Evolutionary conservation across 2,329 filamentous ascomycete species (phyloP).

Genomic region (Camillea tinctor): DNA sequence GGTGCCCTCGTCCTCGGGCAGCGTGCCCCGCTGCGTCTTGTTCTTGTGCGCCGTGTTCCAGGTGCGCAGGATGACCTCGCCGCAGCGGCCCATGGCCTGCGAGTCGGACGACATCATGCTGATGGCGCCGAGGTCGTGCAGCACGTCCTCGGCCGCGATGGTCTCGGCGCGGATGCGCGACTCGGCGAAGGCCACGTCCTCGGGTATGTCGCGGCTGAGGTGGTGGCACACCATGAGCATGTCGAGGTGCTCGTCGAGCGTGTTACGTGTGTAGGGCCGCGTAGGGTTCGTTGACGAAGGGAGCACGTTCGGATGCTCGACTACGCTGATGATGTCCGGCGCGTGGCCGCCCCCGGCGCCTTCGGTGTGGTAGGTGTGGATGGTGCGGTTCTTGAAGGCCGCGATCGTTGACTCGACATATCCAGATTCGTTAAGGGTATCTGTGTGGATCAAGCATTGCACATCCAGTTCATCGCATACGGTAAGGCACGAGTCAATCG

Average conservation of each 20-base stretch:
- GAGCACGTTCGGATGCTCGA: slow-evolving; percentile 84
- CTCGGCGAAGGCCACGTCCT: slow-evolving; percentile 94
- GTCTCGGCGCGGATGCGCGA: slow-evolving; percentile 92
- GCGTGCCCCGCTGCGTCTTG: slow-evolving; percentile 74
- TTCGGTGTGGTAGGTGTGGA: slow-evolving; percentile 97
- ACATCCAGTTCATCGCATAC: slow-evolving; percentile 92
- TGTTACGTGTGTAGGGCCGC: slow-evolving; percentile 85
- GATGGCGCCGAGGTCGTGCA: slow-evolving; percentile 92
- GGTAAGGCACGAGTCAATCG: slow-evolving; percentile 80
- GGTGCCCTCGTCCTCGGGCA: slow-evolving; percentile 76
- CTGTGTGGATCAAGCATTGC: slow-evolving; percentile 92
- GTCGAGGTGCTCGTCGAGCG: slow-evolving; percentile 92
- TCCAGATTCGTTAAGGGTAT: slow-evolving; percentile 95
- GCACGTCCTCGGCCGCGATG: slow-evolving; percentile 92
- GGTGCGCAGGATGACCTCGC: slow-evolving; percentile 87
- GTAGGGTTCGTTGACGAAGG: slow-evolving; percentile 93
- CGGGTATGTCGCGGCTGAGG: slow-evolving; percentile 85
- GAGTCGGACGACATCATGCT: slow-evolving; percentile 97
- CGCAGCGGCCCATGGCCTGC: slow-evolving; percentile 95
- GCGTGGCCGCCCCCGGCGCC: slow-evolving; percentile 93
- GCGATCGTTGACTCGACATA: slow-evolving; percentile 89
- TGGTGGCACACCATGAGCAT: slow-evolving; percentile 99
- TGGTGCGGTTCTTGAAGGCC: slow-evolving; percentile 82
- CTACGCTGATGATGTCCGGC: slow-evolving; percentile 92
- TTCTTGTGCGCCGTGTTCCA: slow-evolving; percentile 99